Evolutionary conservation across 306 rosid species (phyloP).

Genomic region (Dalbergia cultrata): DNA sequence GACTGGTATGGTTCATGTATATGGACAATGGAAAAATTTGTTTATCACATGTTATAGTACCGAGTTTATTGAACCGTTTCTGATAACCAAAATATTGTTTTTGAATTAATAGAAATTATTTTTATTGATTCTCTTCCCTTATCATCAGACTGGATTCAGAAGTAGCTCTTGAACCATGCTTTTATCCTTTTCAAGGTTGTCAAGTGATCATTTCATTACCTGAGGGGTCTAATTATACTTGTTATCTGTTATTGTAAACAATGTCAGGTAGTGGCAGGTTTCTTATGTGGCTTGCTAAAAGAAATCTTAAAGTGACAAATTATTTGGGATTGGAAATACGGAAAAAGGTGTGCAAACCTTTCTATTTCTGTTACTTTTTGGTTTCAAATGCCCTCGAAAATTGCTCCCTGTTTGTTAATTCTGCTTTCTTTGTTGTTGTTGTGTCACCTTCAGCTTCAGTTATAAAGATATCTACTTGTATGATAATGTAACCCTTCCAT

Average conservation of each 20-base stretch:
- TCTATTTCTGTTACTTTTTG: slow-evolving; percentile 27
- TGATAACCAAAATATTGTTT: slow-evolving; percentile 21
- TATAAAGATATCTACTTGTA: not conserved
- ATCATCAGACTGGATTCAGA: not conserved
- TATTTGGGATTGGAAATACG: slow-evolving; percentile 92
- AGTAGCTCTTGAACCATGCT: slow-evolving; percentile 8
- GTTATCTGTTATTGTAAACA: slow-evolving; percentile 41
- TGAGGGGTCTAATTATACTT: not conserved
- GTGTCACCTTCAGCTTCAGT: slow-evolving; percentile 28
- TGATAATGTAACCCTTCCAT: slow-evolving; percentile 32
- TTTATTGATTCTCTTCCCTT: not conserved
- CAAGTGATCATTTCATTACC: slow-evolving; percentile 23
- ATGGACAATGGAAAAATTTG: not conserved
- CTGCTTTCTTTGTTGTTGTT: slow-evolving; percentile 42
- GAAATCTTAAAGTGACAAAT: slow-evolving; percentile 66
- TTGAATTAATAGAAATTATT: not conserved
- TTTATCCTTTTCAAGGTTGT: not conserved
- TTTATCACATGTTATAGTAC: slow-evolving; percentile 9
- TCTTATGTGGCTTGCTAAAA: slow-evolving; percentile 89
- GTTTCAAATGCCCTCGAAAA: slow-evolving; percentile 37
- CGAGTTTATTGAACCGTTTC: slow-evolving; percentile 10
- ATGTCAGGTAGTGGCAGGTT: slow-evolving; percentile 88
- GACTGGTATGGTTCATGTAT: slow-evolving; percentile 5
- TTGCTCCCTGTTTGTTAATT: slow-evolving; percentile 34
- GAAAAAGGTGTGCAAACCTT: slow-evolving; percentile 61